Conservation (phyloP, 139 green algal species). For the Haematococcus sp. region DNA sequence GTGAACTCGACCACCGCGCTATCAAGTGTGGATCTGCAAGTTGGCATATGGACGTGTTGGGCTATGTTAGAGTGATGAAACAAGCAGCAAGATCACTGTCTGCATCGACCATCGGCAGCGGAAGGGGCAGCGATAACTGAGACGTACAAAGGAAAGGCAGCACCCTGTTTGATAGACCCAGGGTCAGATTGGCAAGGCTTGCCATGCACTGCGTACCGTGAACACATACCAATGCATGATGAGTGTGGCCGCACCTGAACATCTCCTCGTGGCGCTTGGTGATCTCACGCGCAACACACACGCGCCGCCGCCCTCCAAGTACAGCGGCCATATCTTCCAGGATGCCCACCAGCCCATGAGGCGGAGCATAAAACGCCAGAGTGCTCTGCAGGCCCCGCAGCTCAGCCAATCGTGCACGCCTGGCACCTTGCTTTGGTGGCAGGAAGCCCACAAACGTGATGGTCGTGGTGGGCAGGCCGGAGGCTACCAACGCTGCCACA, state of each 20-base stretch:
- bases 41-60: neutral
- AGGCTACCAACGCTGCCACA: constrained; percentile 71
- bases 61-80: neutral
- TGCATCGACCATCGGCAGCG: neutral
- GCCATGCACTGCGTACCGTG: neutral
- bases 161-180: neutral
- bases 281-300: constrained; percentile 81
- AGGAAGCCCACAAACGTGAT: constrained; percentile 87
- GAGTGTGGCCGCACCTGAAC: constrained; percentile 45
- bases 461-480: constrained; percentile 58
- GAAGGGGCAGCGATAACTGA: neutral
- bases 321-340: constrained; percentile 60
- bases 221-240: constrained; percentile 8
- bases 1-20: constrained; percentile 20
- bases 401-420: constrained; percentile 15
- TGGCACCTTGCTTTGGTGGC: constrained; percentile 61
- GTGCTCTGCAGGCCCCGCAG: constrained; percentile 40
- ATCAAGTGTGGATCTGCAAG: constrained; percentile 23
- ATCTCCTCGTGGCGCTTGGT: constrained; percentile 91
- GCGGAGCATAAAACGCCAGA: constrained; percentile 76
- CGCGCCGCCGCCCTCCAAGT: constrained; percentile 53
- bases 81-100: neutral
- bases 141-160: neutral
- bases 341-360: constrained; percentile 55
- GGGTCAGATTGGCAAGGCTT: neutral